Evolutionary conservation across 75 land plant genomes (phyloP).

Genomic region (Pseudotsuga menziesii): DNA sequence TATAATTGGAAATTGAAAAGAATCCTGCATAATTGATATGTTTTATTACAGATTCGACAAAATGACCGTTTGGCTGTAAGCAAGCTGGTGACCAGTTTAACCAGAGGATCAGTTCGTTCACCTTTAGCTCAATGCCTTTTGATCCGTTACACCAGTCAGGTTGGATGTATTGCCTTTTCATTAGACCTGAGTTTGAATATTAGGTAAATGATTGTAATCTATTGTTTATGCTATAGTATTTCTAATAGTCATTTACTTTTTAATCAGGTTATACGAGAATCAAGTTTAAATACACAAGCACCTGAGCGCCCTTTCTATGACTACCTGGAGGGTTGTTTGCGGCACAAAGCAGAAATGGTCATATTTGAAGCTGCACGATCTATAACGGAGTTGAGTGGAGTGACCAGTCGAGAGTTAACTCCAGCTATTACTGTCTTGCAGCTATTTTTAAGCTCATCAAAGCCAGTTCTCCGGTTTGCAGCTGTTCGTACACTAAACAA

Average conservation of each 20-base stretch:
- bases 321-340: slow-evolving; percentile 81
- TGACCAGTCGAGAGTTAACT: slow-evolving; percentile 84
- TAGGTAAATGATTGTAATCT: background rate
- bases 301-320: slow-evolving; percentile 97
- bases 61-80: slow-evolving; percentile 95
- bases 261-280: slow-evolving; percentile 80
- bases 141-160: slow-evolving; percentile 94
- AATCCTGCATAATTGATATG: background rate
- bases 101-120: slow-evolving; percentile 85
- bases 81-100: slow-evolving; percentile 88
- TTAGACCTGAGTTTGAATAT: background rate
- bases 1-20: background rate
- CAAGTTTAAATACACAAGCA: slow-evolving; percentile 59
- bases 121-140: slow-evolving; percentile 96
- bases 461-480: slow-evolving; percentile 95
- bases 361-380: slow-evolving; percentile 95
- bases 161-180: slow-evolving; percentile 6
- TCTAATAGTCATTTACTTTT: background rate
- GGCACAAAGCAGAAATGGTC: slow-evolving; percentile 97
- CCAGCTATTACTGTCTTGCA: slow-evolving; percentile 96
- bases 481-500: slow-evolving; percentile 99
- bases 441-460: slow-evolving; percentile 90
- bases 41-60: slow-evolving; percentile 73
- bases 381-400: slow-evolving; percentile 84
- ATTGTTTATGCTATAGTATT: background rate